These are phyloP conservation scores for Russula olivacea DNA, from an alignment of 768 basidiomycete genomes.

Conservation along the genomic window DNA sequence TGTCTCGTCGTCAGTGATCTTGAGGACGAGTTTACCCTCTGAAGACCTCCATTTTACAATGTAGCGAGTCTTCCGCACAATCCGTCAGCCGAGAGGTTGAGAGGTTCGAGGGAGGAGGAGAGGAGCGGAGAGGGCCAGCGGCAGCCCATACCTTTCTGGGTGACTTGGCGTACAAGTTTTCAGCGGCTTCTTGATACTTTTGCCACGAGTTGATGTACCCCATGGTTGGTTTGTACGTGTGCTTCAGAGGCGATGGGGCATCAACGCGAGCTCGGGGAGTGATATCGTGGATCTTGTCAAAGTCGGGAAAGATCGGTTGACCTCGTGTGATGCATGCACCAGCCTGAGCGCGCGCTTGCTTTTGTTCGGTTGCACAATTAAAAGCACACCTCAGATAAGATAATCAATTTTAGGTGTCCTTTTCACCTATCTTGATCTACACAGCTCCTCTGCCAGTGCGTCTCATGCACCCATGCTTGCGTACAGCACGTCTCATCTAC, in stretches of 20 bases:
- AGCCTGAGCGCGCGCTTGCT: neutral
- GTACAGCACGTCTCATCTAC: no score
- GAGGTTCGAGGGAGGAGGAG: neutral
- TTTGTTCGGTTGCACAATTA: neutral
- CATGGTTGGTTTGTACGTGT: constrained; percentile 47
- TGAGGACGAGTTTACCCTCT: constrained; percentile 84
- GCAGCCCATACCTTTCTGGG: constrained; percentile 68
- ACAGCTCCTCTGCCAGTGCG: no score
- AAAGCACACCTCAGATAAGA: no score
- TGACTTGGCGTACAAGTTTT: constrained; percentile 73
- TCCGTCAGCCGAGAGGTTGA: neutral
- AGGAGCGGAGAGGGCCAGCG: no score
- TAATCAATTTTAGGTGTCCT: no score
- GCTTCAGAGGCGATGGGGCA: constrained; percentile 10
- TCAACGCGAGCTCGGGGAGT: constrained; percentile 10
- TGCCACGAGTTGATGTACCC: constrained; percentile 89
- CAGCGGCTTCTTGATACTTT: constrained; percentile 85
- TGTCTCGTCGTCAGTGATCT: constrained; percentile 86
- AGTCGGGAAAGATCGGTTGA: neutral
- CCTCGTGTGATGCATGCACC: neutral
- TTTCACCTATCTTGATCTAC: no score
- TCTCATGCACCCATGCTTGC: no score
- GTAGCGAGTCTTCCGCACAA: constrained; percentile 64
- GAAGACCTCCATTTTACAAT: constrained; percentile 86
- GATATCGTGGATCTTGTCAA: neutral